Base-by-base conservation (phyloP, 176 grass and related monocot genomes). In the Carex scoparia region DNA sequence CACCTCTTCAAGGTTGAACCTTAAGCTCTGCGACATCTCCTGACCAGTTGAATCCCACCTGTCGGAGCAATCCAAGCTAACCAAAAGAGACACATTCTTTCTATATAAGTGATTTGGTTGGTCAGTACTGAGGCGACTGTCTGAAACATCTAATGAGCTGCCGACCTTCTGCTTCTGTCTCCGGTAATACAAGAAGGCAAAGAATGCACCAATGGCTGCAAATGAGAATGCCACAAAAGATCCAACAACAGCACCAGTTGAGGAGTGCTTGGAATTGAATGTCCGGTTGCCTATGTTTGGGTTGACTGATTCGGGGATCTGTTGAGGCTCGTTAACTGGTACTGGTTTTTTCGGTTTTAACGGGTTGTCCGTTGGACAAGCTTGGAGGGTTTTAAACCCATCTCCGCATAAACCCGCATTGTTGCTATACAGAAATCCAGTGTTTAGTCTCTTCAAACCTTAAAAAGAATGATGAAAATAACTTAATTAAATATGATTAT, bases 1-100 rank as follows among this genome's bases (percentile, higher is more conserved):
- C 9, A 94, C 89, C 81, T 94, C 93, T 68, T 94, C 93, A 0
- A 94, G 78, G 18, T 94, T 94, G 86, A 90, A 94, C 53, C 93
- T 78, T 10, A 94, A 87, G 5, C 93, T 90, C 15, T 85, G 86
- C 0, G 88, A 94, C n/a, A 88, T 88, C 81, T 92, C 86, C 46
- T 90, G 88, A 0, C 81, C 81, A 31, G 86, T 88, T 27, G 90
- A 81, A 5, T 92, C 93, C 93, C 92, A 94, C 18, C 83, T 86
- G 63, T 88, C 84, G 0, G 89, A 94, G 68, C 87, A 95, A 71
- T 91, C 90, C 1, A 89, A 84, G 9, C 84, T 89, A 87, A 95
- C 90, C 51, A 90, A 5, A 14, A 82, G 87, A 19, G 61, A 86
- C 3, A 59, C 88, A 71, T 87, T 80, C 70, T 72, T 91, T 83